Evolutionary conservation across 768 basidiomycete species (phyloP), one percentile per base, ranked within the genome.

Genomic region (Chalciporus chontae): DNA sequence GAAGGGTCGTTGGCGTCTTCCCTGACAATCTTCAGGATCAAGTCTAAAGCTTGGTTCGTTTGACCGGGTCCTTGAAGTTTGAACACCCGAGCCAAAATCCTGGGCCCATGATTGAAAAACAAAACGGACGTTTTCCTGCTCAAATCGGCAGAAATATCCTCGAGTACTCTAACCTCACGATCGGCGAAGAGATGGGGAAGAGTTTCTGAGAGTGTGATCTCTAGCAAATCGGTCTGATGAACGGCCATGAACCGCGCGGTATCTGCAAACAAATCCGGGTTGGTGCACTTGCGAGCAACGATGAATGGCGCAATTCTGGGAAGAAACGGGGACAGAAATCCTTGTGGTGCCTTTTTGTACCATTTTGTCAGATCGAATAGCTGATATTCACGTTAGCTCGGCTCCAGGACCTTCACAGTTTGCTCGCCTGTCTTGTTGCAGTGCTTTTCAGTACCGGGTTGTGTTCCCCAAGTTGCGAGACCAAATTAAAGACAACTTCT

Each of bases 391-490:
- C 31, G 31, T 57, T 19, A 56, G 45, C 37, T 47, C 36, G 6
- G 27, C 19, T 38, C 11, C 19, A 45, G 34, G 32, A 45, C 1
- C 39, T 15, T 26, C 34, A 24, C 43, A 8, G 8, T 2, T 31
- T 29, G 31, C 74, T 55, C 56, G 83, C 90, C 71, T 90, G 85
- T 61, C 77, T 76, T 54, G 77, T 79, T 1, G 87, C 87, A 14
- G 75, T 73, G 19, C 85, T 85, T 65, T 79, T 86, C 26, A 94
- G 56, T 5, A 87, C 76, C 3, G 82, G 80, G 54, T 89, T 93
- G 29, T 72, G 64, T 51, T 82, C 75, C 1, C 82, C 87, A 7
- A 93, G 69, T 46, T 85, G 85, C 3, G 78, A 75, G 17, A 90
- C 75, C 3, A 93, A 66, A 43, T 83, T 76, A 47, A 74, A 79